phyloP scores from a whole-genome alignment of 2,329 filamentous ascomycete genomes.

The Pleoardoris graminearum region DNA sequence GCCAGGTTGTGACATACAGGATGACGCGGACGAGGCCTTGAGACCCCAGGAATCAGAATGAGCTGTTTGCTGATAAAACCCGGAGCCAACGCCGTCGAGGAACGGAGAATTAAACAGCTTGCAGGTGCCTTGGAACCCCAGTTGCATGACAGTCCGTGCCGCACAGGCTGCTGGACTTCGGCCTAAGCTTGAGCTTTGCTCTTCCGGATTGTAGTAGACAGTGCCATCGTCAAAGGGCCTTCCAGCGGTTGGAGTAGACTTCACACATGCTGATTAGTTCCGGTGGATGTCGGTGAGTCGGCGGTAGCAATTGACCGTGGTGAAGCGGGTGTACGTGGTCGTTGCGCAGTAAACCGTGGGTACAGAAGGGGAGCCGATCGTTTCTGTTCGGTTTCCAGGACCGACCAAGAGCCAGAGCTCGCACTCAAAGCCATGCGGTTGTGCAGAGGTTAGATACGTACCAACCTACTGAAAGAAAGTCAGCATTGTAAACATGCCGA shows the following conservation, averaged over 20 bases:
- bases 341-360: not conserved
- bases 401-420: not conserved
- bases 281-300: constrained; percentile 1
- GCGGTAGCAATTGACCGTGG: constrained; percentile 5
- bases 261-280: not conserved
- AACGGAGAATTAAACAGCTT: not conserved
- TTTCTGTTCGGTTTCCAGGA: not conserved
- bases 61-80: not conserved
- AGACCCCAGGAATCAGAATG: not conserved
- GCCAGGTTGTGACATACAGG: not conserved
- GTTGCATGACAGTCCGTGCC: not conserved
- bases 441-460: not conserved
- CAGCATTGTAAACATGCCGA: not conserved
- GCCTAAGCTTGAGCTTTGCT: not conserved
- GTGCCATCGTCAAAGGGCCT: constrained; percentile 2
- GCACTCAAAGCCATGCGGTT: not conserved
- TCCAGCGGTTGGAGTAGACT: constrained; percentile 11
- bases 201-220: constrained; percentile 23
- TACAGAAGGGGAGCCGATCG: constrained; percentile 2
- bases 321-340: constrained; percentile 2
- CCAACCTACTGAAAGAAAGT: not conserved
- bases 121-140: not conserved
- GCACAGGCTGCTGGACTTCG: not conserved
- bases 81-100: not conserved
- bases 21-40: constrained; percentile 1